phyloP scores from a whole-genome alignment of 768 basidiomycete genomes.

The Boletus tomentosulus region DNA sequence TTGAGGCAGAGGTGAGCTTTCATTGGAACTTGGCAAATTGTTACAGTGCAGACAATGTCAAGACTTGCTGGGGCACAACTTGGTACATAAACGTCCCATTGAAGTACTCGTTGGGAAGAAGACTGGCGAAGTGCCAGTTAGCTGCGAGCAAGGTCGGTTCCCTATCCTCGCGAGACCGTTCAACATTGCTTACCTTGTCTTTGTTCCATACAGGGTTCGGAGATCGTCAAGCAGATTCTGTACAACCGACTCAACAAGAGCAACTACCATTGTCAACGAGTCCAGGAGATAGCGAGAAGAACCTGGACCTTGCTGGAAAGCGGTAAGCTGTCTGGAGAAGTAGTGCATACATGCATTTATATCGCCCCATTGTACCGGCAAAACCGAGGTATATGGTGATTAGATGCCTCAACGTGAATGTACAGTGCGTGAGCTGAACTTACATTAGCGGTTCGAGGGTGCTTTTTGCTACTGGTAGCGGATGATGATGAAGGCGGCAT shows the following conservation, averaged over 20 bases:
- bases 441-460: no score
- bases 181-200: neutral
- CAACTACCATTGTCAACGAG: no score
- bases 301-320: no score
- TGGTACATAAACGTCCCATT: slow-evolving; percentile 90
- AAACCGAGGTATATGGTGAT: no score
- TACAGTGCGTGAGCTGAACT: no score
- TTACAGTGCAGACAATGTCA: slow-evolving; percentile 98
- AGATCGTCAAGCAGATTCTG: slow-evolving; percentile 95
- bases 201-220: slow-evolving; percentile 44
- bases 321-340: no score
- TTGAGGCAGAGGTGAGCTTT: slow-evolving; percentile 30
- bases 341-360: no score
- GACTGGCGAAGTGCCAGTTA: slow-evolving; percentile 95
- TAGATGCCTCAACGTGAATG: no score
- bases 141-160: slow-evolving; percentile 76
- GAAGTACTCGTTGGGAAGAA: slow-evolving; percentile 98
- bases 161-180: neutral
- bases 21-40: slow-evolving; percentile 13
- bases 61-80: slow-evolving; percentile 89
- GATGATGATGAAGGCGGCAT: no score
- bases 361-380: no score
- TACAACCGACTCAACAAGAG: slow-evolving; percentile 43
- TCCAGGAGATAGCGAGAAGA: no score
- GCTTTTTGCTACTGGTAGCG: no score